A percentile compares a stretch with the other conserved stretches of the same genome.
Evolutionary conservation across 2,329 filamentous ascomycete species (phyloP).

Genomic region (Pseudogymnoascus sp.): DNA sequence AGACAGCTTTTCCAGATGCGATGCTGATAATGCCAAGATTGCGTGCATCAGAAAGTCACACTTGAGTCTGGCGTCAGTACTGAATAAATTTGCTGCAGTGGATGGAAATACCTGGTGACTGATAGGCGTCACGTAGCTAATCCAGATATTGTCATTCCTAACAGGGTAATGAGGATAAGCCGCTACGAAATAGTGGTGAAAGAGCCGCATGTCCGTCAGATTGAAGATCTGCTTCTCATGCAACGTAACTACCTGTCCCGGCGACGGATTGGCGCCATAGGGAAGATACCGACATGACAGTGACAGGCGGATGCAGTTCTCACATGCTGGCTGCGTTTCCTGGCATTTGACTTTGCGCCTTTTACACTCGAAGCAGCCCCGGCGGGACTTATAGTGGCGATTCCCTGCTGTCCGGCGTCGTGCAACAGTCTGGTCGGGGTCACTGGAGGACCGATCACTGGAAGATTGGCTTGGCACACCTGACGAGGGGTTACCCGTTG

Average conservation of each 20-base stretch:
- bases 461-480: not conserved
- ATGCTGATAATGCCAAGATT: conserved; percentile 15
- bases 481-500: not conserved
- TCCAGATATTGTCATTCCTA: conserved; percentile 59
- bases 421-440: not conserved
- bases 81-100: not conserved
- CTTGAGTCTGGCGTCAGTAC: conserved; percentile 6
- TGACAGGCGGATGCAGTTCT: conserved; percentile 1
- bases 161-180: conserved; percentile 58
- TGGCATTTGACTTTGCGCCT: conserved; percentile 6
- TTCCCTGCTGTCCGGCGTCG: not conserved
- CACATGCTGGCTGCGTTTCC: conserved; percentile 5
- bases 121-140: conserved; percentile 57
- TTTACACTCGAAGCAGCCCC: conserved; percentile 3
- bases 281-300: not conserved
- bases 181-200: conserved; percentile 55
- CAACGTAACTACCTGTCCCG: not conserved
- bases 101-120: conserved; percentile 49
- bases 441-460: not conserved
- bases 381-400: conserved; percentile 7
- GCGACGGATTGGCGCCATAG: conserved; percentile 1
- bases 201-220: conserved; percentile 58
- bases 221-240: conserved; percentile 37
- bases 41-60: conserved; percentile 16
- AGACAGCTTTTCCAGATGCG: conserved; percentile 12